Conservation (phyloP, 75 land plant genomes). For the Gnetum montanum region DNA sequence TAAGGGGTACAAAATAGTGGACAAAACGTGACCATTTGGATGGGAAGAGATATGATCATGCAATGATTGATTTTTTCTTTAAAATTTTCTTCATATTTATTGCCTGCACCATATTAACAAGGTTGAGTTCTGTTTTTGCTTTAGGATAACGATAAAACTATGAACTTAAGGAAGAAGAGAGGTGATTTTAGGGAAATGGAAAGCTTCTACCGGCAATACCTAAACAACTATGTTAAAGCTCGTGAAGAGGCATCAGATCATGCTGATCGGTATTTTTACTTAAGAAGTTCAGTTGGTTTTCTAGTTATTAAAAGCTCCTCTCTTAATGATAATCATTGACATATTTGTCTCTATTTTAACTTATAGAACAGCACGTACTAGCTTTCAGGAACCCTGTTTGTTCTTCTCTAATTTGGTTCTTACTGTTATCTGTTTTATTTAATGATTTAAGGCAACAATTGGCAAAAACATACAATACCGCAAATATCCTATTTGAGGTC, state of each 20-base stretch:
- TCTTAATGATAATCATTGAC: background rate
- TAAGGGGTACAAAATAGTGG: too few species aligned
- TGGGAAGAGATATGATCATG: too few species aligned
- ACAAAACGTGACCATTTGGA: too few species aligned
- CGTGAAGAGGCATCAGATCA: slow-evolving; percentile 26
- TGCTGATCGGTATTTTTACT: slow-evolving; percentile 35
- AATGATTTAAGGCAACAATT: slow-evolving; percentile 50
- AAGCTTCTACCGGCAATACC: slow-evolving; percentile 46
- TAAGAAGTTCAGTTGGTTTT: too few species aligned
- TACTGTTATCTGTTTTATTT: background rate
- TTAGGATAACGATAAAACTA: slow-evolving; percentile 62
- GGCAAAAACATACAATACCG: slow-evolving; percentile 48
- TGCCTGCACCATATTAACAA: too few species aligned
- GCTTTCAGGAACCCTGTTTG: background rate
- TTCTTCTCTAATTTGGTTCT: background rate
- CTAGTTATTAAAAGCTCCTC: too few species aligned
- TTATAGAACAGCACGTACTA: slow-evolving; percentile 2
- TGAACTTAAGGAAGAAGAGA: slow-evolving; percentile 29
- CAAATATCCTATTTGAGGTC: slow-evolving; percentile 72
- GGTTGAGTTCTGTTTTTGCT: too few species aligned
- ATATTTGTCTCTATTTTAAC: background rate
- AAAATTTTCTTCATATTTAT: too few species aligned
- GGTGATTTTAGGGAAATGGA: slow-evolving; percentile 67
- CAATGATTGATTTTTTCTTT: too few species aligned
- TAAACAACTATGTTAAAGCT: slow-evolving; percentile 31